phyloP scores from a whole-genome alignment of 345 rosid species.

The Lenwebbia sp. region DNA sequence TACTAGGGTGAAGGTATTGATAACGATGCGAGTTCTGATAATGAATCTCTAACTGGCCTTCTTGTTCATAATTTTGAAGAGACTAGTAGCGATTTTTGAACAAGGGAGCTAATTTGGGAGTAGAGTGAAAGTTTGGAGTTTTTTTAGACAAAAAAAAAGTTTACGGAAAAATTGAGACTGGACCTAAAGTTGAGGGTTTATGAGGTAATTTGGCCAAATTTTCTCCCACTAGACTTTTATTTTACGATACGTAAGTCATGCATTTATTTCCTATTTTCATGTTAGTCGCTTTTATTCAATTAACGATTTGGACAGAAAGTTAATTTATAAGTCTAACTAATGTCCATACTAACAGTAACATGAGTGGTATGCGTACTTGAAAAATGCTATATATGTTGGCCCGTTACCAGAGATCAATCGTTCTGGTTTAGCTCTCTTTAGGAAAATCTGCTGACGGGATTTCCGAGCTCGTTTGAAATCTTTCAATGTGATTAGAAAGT shows the following conservation, averaged over 20 bases:
- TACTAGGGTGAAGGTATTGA: no score
- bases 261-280: neutral
- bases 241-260: neutral
- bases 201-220: no score
- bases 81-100: no score
- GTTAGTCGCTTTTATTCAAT: neutral
- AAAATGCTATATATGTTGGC: neutral
- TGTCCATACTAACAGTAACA: neutral
- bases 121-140: no score
- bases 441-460: neutral
- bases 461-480: neutral
- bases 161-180: no score
- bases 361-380: neutral
- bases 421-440: neutral
- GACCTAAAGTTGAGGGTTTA: no score
- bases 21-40: no score
- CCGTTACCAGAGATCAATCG: neutral
- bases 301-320: neutral
- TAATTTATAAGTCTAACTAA: neutral
- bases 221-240: neutral
- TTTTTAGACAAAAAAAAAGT: no score
- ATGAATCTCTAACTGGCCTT: no score
- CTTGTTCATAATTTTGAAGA: no score
- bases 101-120: no score
- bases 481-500: neutral